A percentile compares a stretch with the other conserved stretches of the same genome.
Conservation (phyloP, 1,139 yeast genomes). For the Eremothecium sinecaudum region DNA sequence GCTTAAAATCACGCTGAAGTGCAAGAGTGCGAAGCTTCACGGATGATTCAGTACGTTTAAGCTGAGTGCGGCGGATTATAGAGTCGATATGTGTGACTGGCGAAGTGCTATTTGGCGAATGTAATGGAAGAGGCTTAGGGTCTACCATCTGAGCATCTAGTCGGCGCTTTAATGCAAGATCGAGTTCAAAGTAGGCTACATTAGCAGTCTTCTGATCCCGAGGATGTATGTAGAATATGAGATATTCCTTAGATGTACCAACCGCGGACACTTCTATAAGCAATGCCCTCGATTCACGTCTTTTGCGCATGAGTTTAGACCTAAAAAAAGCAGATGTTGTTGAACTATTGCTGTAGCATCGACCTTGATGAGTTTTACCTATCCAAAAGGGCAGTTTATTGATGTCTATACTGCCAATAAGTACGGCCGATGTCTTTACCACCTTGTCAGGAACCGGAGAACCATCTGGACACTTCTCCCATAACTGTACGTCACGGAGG, state of each 20-base stretch:
- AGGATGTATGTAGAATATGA: conserved; percentile 6
- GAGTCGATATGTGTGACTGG: conserved; percentile 2
- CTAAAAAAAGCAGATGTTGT: conserved; percentile 23
- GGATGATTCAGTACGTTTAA: conserved; percentile 1
- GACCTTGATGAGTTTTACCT: conserved; percentile 3
- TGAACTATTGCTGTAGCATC: conserved; percentile 21
- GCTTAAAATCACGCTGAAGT: conserved; percentile 15
- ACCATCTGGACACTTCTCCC: conserved; percentile 10
- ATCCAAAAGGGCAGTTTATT: conserved; percentile 26
- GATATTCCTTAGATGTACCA: neutral
- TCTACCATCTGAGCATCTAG: conserved; percentile 6
- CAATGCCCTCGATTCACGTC: conserved; percentile 20
- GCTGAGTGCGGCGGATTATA: conserved; percentile 2
- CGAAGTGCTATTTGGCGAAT: neutral
- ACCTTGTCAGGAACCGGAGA: neutral
- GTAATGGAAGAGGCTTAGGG: neutral
- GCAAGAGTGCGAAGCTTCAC: conserved; percentile 7
- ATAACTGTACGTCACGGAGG: conserved; percentile 24
- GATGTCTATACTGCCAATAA: conserved; percentile 14
- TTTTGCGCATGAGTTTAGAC: conserved; percentile 17
- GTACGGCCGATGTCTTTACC: neutral
- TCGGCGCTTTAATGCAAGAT: conserved; percentile 6
- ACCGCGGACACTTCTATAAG: conserved; percentile 12
- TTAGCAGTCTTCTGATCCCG: conserved; percentile 1
- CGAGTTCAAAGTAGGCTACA: conserved; percentile 6